phyloP scores from a whole-genome alignment of 176 grass and related monocot genomes.

The Bromus sterilis region DNA sequence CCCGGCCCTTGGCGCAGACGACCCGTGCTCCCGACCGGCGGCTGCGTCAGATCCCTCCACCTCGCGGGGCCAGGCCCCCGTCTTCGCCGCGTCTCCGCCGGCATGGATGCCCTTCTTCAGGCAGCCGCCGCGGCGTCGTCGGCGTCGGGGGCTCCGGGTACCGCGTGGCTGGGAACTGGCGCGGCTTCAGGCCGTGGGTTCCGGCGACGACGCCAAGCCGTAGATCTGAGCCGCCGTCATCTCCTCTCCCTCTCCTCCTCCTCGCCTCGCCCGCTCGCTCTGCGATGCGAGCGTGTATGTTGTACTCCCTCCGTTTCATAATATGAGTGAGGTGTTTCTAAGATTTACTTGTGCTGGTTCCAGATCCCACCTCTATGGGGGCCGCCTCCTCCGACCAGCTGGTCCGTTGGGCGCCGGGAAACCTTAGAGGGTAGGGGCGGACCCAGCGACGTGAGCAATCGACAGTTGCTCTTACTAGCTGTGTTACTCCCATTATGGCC shows the following conservation, averaged over 20 bases:
- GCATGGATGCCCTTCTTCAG: neutral
- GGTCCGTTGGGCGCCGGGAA: neutral
- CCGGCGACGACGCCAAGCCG: neutral
- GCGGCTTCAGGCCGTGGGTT: neutral
- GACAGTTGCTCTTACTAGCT: no score
- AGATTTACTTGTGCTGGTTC: no score
- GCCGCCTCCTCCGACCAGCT: neutral
- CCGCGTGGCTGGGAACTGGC: neutral
- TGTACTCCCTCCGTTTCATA: no score
- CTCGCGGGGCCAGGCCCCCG: neutral
- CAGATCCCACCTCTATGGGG: neutral
- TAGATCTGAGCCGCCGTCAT: constrained; percentile 6
- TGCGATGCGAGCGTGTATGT: neutral
- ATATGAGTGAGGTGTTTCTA: no score
- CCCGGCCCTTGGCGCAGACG: neutral
- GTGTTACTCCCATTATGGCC: no score
- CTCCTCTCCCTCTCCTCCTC: neutral
- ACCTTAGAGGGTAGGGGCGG: neutral
- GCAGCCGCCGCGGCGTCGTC: neutral
- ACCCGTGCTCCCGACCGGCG: neutral
- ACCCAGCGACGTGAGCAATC: no score
- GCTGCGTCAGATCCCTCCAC: neutral
- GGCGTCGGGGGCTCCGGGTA: neutral
- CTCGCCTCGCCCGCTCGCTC: neutral
- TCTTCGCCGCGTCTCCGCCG: neutral